Base-by-base conservation (phyloP, 768 basidiomycete species). In the Cystofilobasidium bisporidii region DNA sequence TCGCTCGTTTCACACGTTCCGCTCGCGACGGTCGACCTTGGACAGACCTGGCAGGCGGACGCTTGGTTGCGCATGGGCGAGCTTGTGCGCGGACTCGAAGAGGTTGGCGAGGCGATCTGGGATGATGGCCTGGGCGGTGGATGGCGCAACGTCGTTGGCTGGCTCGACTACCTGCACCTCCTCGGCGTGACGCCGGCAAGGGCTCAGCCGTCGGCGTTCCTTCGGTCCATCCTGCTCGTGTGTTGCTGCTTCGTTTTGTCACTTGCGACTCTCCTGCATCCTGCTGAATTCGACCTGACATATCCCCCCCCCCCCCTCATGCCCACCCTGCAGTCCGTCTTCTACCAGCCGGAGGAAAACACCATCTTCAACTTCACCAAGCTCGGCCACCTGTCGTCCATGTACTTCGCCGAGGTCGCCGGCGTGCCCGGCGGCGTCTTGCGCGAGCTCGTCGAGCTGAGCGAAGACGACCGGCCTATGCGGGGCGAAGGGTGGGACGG, bases 1-100 rank as follows among this genome's bases (percentile, higher is more conserved):
- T 71, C 69, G 58, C 70, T 79, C 4, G 72, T 75, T 0, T 73
- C 74, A 28, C 72, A 71, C 38, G 75, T 76, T 65, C 78, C 78
- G 9, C 71, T 78, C 9, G 71, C 71, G 14, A 58, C 69, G 2
- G 62, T 74, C 15, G 36, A 66, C 1, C 65, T 75, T 8, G 71
- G 71, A 15, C 33, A 33, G 0, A 50, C 67, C 3, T 56, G 53
- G 53, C 53, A 20, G 18, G 43, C 40, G 9, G 72, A 74, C 6
- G 69, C 70, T 0, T 70, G 48, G 67, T 20, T 45, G 18, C 24
- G 56, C 14, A 45, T 74, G 57, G 40, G 48, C 36, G 64, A 38
- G 15, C 24, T 76, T 11, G 63, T 73, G 12, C 60, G 70, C 4
- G 72, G 72, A 1, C 33, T 76, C 12, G 62, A 64, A 3, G 67